Evolutionary conservation across 805 yeast species (phyloP), one percentile per base, ranked within the genome.

Genomic region (Kodamaea restingae): DNA sequence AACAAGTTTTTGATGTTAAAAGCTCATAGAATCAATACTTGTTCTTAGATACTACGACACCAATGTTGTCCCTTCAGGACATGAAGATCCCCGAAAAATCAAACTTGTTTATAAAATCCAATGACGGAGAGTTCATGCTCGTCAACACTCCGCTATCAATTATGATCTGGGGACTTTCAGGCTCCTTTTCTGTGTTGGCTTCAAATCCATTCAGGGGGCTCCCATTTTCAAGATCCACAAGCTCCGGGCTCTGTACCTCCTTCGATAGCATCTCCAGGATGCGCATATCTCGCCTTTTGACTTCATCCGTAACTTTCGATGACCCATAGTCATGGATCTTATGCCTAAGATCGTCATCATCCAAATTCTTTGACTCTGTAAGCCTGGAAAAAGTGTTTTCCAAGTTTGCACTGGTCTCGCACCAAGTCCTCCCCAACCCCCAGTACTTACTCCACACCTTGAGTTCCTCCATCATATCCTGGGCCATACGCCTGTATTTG

Each of bases 341-440:
- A 33, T 58, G 56, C 28, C 59, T 42, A 3, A 58, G 34, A 15
- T 44, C 43, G 10, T 51, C 56, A 22, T 55, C 50, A 36, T 50
- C 48, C 20, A 49, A 44, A 5, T 46, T 42, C 14, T 42, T 44
- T 24, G 40, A 39, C 32, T 41, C 32, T 9, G 45, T 38, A 32
- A 43, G 46, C 12, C 43, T 45, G 1, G 48, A 51, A 20, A 60
- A 51, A 9, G 50, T 44, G 17, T 51, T 48, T 29, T 55, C 49
- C 42, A 64, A 44, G 26, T 56, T 53, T 12, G 44, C 37, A 12
- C 57, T 47, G 11, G 58, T 51, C 3, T 52, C 49, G 14, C 48
- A 53, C 67, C 67, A 64, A 6, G 50, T 50, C 28, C 49, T 47
- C 2, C 61, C 61, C 32, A 61, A 44, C 7, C 59, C 58, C 62